Conservation (phyloP, 306 rosid species). For the Pyrus bretschneideri region DNA sequence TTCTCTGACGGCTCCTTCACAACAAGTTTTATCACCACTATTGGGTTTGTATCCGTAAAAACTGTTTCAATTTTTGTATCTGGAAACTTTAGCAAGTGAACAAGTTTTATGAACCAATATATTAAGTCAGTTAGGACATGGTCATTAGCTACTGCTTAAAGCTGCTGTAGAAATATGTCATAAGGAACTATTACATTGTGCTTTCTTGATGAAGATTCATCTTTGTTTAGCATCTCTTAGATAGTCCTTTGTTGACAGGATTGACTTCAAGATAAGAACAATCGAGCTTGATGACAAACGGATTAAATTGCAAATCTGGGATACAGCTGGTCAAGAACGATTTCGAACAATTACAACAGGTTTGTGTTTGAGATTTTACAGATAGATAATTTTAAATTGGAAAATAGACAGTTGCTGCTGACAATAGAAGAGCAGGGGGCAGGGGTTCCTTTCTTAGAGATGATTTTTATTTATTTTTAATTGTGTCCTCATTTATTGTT, state of each 20-base stretch:
- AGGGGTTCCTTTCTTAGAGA: background rate
- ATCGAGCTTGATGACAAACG: constrained; percentile 77
- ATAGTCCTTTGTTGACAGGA: constrained; percentile 32
- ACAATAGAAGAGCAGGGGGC: background rate
- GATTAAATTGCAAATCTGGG: constrained; percentile 82
- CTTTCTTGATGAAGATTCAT: background rate
- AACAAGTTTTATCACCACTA: constrained; percentile 70
- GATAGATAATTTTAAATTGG: background rate
- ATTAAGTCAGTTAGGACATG: background rate
- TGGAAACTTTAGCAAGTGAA: background rate
- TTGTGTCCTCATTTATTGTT: background rate
- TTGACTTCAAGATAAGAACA: constrained; percentile 88
- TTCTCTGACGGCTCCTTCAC: constrained; percentile 87
- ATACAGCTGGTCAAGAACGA: constrained; percentile 87
- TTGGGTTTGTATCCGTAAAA: constrained; percentile 56
- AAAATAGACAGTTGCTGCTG: background rate
- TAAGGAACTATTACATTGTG: background rate
- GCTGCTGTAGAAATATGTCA: background rate
- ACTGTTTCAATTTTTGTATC: background rate
- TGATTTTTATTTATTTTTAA: constrained; percentile 4
- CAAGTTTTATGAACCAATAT: background rate
- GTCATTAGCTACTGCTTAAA: constrained; percentile 1
- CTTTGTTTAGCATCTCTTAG: constrained; percentile 8
- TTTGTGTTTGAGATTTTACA: constrained; percentile 16
- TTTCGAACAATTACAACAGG: constrained; percentile 85